A percentile compares a stretch with the other conserved stretches of the same genome.
Evolutionary conservation across 331 rosid genomes (phyloP).

Genomic region (Dryas integrifolia): DNA sequence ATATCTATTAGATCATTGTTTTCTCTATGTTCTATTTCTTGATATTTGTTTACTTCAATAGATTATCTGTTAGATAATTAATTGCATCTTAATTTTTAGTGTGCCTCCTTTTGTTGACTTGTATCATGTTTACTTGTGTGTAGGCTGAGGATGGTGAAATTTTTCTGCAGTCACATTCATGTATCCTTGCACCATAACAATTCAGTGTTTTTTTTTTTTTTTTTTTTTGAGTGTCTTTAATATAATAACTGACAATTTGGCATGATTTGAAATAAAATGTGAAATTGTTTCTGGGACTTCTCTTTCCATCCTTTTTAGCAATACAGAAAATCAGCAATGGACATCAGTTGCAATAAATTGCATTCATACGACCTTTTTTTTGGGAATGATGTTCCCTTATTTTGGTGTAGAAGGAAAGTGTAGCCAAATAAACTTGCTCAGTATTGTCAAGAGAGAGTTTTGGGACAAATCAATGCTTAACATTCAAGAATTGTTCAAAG

Average conservation of each 20-base stretch:
- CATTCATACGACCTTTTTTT: not conserved
- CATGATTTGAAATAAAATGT: not conserved
- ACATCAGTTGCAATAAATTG: not conserved
- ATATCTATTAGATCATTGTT: conserved; percentile 5
- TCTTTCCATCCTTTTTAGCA: not conserved
- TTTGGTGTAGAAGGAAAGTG: not conserved
- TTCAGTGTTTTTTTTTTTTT: not conserved
- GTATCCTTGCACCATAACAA: conserved; percentile 49
- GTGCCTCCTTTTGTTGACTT: not conserved
- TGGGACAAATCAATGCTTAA: conserved; percentile 11
- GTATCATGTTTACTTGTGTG: conserved; percentile 29
- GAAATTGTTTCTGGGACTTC: not conserved
- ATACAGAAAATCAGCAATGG: not conserved
- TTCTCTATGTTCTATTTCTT: conserved; percentile 17
- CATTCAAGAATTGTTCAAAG: conserved; percentile 18
- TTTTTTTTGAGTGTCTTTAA: not conserved
- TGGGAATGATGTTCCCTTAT: not conserved
- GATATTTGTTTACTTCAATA: not conserved
- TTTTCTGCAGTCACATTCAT: conserved; percentile 47
- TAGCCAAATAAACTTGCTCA: not conserved
- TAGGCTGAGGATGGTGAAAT: conserved; percentile 61
- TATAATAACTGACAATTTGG: not conserved
- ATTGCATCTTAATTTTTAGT: not conserved
- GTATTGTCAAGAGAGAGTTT: not conserved
- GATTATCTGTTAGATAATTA: not conserved